These are phyloP conservation scores for Beta lomatogona DNA, from an alignment of 179 eudicot genomes.

Conservation along the genomic window DNA sequence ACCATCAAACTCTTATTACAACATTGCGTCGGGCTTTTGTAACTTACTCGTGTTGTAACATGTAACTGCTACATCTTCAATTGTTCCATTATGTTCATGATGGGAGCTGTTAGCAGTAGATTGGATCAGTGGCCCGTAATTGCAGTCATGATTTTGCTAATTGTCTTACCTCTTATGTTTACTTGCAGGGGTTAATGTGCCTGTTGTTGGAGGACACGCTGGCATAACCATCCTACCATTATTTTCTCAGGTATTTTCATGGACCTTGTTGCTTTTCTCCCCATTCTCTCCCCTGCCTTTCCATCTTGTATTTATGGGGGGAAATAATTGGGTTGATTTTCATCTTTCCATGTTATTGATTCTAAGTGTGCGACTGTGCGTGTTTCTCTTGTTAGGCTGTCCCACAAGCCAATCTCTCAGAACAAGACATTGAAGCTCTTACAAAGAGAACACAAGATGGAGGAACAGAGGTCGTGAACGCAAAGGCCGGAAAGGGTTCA, in stretches of 20 bases:
- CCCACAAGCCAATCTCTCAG: too few relatives aligned
- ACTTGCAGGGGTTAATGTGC: constrained; percentile 74
- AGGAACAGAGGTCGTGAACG: too few relatives aligned
- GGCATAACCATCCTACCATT: constrained; percentile 92
- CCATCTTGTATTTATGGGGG: too few relatives aligned
- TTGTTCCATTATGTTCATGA: neutral
- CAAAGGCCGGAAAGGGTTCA: too few relatives aligned
- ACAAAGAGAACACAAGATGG: too few relatives aligned
- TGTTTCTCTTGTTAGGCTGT: too few relatives aligned
- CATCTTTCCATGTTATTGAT: too few relatives aligned
- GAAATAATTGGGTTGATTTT: too few relatives aligned
- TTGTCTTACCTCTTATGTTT: neutral
- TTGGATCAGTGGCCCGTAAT: neutral
- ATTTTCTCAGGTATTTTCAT: constrained; percentile 75
- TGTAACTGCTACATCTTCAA: neutral
- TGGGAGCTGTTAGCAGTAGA: neutral
- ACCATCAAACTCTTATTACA: neutral
- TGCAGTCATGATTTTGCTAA: neutral
- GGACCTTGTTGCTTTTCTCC: neutral
- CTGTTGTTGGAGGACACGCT: constrained; percentile 98
- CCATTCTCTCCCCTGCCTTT: neutral
- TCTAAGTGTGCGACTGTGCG: too few relatives aligned
- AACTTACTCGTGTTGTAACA: neutral
- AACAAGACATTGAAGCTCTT: too few relatives aligned
- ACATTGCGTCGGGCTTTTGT: neutral